Evolutionary conservation across 116 monocot species (phyloP).

Genomic region (Iris pallida): DNA sequence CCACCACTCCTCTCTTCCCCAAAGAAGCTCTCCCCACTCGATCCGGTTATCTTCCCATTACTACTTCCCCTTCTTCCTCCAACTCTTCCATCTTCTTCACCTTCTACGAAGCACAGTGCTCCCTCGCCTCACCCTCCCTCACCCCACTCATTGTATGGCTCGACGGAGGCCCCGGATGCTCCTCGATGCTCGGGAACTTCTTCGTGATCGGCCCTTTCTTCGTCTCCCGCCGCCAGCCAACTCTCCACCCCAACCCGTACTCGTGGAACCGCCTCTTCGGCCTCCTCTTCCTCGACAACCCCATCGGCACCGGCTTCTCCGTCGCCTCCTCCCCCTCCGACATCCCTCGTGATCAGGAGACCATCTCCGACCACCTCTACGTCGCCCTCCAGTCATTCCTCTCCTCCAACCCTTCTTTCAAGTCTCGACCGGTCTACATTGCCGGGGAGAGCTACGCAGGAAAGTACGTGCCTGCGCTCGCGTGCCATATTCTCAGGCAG

Average conservation of each 20-base stretch:
- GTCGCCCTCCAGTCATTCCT: conserved; percentile 48
- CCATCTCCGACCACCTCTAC: conserved; percentile 52
- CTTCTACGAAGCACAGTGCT: conserved; percentile 69
- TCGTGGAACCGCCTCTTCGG: conserved; percentile 83
- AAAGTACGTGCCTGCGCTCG: conserved; percentile 67
- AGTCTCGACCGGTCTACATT: conserved; percentile 57
- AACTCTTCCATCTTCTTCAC: conserved; percentile 57
- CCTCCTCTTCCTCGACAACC: conserved; percentile 89
- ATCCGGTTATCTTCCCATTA: conserved; percentile 69
- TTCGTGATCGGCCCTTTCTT: conserved; percentile 87
- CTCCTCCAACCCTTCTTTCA: conserved; percentile 30
- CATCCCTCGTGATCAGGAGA: conserved; percentile 62
- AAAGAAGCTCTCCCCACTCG: conserved; percentile 54
- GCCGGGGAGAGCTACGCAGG: conserved; percentile 95
- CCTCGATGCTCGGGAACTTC: conserved; percentile 76
- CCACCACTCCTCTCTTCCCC: conserved; percentile 30
- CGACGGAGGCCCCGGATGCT: conserved; percentile 93
- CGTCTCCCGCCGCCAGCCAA: conserved; percentile 19
- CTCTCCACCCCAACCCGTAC: conserved; percentile 51
- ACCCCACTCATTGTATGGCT: conserved; percentile 91
- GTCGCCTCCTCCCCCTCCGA: conserved; percentile 20
- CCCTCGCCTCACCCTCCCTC: conserved; percentile 20
- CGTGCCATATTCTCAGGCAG: conserved; percentile 37
- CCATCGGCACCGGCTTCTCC: conserved; percentile 81
- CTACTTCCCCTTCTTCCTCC: conserved; percentile 13